Evolutionary conservation across 176 grass and related monocot genomes (phyloP), one percentile per base, ranked within the genome.

Genomic region (Dactylis glomerata): DNA sequence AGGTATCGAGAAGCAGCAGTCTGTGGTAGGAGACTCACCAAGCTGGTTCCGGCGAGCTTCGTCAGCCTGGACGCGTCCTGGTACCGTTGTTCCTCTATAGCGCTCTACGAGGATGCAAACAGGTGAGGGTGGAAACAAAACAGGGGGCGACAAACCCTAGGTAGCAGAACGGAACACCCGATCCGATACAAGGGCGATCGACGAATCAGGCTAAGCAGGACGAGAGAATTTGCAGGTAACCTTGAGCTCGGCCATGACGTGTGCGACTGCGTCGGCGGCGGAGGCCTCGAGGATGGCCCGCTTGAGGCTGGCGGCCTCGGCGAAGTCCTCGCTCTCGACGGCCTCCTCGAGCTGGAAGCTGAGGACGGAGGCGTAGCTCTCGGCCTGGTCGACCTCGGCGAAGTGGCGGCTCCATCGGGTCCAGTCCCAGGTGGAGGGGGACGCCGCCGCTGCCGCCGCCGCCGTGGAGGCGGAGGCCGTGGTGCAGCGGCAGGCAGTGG

Each of bases 311-410:
- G 89, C 81, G 42, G 96, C 96, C 87, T 98, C 91, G 0, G 66
- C 46, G 75, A 98, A 96, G 87, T 98, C 96, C 81, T 98, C 89
- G 44, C 85, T 94, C 10, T 98, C 96, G 19, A 98, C 87, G 37
- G 96, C 96, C 87, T 98, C 96, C 89, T 98, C 93, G 23, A 98
- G 85, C 87, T 98, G 91, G 86, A 98, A 98, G 89, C 90, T 87
- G 28, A 98, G 89, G 19, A 95, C 79, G 57, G 96, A 98, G 7
- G 87, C 89, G 69, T 88, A 92, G 88, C 80, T 98, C 87, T 98
- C 93, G 36, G 89, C 86, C 86, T 92, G 96, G 55, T 94, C 93
- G 59, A 88, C 92, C 68, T 95, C 91, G 13, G 90, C 89, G 85
- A 98, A 95, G 87, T 98, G 93, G 22, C 87, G 87, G 73, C 63